A percentile compares a stretch with the other conserved stretches of the same genome.
Evolutionary conservation across 192 early-diverging fungal species (phyloP).

Genomic region (Umbelopsis ramanniana): DNA sequence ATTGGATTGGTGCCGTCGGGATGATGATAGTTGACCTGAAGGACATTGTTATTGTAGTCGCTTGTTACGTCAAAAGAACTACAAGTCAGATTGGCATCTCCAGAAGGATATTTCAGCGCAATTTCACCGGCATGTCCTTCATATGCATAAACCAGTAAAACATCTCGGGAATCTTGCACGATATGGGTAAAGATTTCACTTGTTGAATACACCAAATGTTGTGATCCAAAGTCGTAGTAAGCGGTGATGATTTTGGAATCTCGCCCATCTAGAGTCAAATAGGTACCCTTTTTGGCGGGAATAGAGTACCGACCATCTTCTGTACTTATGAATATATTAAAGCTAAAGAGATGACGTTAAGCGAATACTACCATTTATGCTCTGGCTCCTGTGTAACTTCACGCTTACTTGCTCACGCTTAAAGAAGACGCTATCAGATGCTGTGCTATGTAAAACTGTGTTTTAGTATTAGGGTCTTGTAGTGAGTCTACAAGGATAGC

Average conservation of each 20-base stretch:
- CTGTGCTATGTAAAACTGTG: neutral
- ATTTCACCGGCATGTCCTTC: constrained; percentile 15
- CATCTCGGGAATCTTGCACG: neutral
- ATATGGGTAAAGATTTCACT: constrained; percentile 9
- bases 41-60: no score
- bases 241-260: constrained; percentile 16
- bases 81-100: no score
- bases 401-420: no score
- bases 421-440: neutral
- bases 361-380: neutral
- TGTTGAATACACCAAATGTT: constrained; percentile 16
- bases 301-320: no score
- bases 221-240: neutral
- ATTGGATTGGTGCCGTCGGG: no score
- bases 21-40: no score
- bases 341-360: neutral
- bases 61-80: no score
- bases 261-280: constrained; percentile 9
- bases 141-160: constrained; percentile 5
- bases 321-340: constrained; percentile 2
- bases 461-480: neutral
- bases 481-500: neutral
- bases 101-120: neutral
- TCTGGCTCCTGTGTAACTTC: no score
- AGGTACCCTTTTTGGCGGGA: no score